Evolutionary conservation across 1,139 yeast genomes (phyloP), one percentile per base, ranked within the genome.

Genomic region (Candida sp.): DNA sequence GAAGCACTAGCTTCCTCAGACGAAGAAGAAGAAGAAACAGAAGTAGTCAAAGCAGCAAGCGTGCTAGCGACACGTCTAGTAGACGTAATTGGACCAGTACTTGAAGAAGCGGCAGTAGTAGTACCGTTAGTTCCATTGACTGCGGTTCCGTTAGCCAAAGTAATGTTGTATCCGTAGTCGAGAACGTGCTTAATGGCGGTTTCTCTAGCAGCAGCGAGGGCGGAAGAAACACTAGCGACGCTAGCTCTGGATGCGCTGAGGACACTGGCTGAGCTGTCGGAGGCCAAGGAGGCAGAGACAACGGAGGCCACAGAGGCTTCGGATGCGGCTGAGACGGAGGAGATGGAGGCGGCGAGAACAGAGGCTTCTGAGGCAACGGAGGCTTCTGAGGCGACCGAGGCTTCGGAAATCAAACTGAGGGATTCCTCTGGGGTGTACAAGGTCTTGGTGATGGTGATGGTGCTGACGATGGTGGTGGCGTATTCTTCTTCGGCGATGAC

Each of bases 361-460:
- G 47, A 43, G 31, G 44, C 34, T 23, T 55, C 63, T 3, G 58
- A 55, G 31, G 67, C 65, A 27, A 49, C 55, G 17, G 58, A 49
- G 23, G 55, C 61, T 40, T 52, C 60, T 22, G 61, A 54, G 9
- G 56, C 59, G 26, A 55, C 55, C 4, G 58, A 58, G 26, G 62
- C 57, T 30, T 56, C 47, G 57, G 60, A 58, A 23, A 47, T 55
- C 30, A 70, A 44, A 46, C 75, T 67, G 47, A 69, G 59, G 28
- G 72, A 73, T 60, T 75, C 76, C 57, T 69, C 67, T 42, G 80
- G 80, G 48, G 78, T 69, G 65, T 72, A 73, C 55, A 75, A 59
- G 37, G 81, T 77, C 50, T 65, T 68, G 57, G 81, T 77, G 59
- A 75, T 60, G 47, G 80, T 76, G 52, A 77, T 60, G 41, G 81